Evolutionary conservation across 805 yeast species (phyloP).

Genomic region (Metschnikowia drakensbergensis): DNA sequence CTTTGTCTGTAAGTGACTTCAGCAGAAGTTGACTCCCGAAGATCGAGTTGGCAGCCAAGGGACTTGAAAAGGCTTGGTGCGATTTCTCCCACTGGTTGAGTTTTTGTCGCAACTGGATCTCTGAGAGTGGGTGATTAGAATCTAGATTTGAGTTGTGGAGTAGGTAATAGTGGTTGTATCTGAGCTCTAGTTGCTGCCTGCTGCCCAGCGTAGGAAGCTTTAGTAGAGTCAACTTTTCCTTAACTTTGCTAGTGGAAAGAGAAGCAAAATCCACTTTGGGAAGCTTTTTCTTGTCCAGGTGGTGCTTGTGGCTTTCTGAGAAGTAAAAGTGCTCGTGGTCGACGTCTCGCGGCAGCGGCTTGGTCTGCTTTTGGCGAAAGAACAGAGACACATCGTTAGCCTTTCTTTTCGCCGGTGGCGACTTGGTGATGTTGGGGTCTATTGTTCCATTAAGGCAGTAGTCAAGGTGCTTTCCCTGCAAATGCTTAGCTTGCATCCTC

Average conservation of each 20-base stretch:
- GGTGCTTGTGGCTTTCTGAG: conserved; percentile 25
- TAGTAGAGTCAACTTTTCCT: conserved; percentile 51
- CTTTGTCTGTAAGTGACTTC: conserved; percentile 41
- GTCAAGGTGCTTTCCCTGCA: conserved; percentile 62
- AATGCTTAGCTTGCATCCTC: conserved; percentile 48
- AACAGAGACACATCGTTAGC: conserved; percentile 29
- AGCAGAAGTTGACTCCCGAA: conserved; percentile 23
- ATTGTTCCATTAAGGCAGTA: conserved; percentile 45
- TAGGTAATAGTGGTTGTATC: conserved; percentile 75
- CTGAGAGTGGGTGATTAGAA: conserved; percentile 58
- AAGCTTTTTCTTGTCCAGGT: conserved; percentile 37
- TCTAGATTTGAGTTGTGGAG: conserved; percentile 82
- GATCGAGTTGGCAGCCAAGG: conserved; percentile 13
- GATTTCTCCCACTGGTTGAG: conserved; percentile 65
- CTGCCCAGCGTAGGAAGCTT: conserved; percentile 63
- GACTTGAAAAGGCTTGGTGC: conserved; percentile 29
- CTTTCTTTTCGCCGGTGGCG: conserved; percentile 7
- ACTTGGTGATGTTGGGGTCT: conserved; percentile 10
- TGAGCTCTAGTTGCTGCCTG: conserved; percentile 55
- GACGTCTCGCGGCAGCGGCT: conserved; percentile 7
- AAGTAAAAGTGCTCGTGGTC: conserved; percentile 31
- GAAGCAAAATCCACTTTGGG: conserved; percentile 65
- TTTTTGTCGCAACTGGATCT: conserved; percentile 50
- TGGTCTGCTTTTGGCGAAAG: conserved; percentile 19
- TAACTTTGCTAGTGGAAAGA: conserved; percentile 55